A percentile compares a stretch with the other conserved stretches of the same genome.
Evolutionary conservation across 2,329 filamentous ascomycete genomes (phyloP).

Genomic region (Fusarium subglutinans): DNA sequence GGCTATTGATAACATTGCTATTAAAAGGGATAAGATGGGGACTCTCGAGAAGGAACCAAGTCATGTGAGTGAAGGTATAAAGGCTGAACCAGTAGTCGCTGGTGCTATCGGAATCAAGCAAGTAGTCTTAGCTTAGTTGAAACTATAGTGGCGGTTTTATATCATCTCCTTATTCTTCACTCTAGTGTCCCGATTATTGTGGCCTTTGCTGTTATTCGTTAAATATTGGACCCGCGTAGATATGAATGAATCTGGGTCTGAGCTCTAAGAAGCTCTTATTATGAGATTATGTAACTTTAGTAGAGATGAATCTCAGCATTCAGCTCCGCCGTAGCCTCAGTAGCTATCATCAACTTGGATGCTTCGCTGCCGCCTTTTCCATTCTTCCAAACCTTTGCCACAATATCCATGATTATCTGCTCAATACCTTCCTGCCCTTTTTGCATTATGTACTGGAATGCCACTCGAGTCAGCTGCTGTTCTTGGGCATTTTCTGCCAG

Average conservation of each 20-base stretch:
- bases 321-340: neutral
- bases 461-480: neutral
- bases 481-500: neutral
- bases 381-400: neutral
- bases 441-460: neutral
- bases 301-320: neutral
- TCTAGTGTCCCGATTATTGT: neutral
- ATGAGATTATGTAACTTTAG: neutral
- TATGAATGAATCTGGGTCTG: no score
- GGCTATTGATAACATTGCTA: slow-evolving; percentile 16
- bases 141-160: neutral
- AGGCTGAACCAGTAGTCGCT: neutral
- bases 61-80: neutral
- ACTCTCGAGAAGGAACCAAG: neutral
- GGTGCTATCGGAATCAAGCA: neutral
- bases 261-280: neutral
- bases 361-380: neutral
- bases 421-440: neutral
- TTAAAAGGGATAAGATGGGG: slow-evolving; percentile 14
- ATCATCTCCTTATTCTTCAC: neutral
- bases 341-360: neutral
- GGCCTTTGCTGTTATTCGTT: neutral
- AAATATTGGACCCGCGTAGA: rapidly evolving
- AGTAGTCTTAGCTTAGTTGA: neutral
- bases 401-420: neutral